These are phyloP conservation scores for Coemansia erecta DNA, from an alignment of 192 early-diverging fungal genomes.

Conservation along the genomic window DNA sequence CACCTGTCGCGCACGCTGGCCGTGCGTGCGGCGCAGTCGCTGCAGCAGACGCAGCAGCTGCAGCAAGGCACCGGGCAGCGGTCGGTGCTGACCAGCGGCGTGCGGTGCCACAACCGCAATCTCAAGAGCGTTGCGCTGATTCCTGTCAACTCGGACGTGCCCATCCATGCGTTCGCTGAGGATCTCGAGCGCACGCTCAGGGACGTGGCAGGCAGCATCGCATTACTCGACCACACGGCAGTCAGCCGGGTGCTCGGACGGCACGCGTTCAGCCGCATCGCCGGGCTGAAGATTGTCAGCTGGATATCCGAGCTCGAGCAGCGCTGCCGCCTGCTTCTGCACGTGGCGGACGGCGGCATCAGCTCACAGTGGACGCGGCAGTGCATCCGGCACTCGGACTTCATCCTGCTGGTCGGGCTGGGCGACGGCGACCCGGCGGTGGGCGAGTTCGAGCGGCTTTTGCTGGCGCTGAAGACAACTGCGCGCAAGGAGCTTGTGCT, in stretches of 20 bases:
- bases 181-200: conserved; percentile 71
- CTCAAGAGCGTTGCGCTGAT: conserved; percentile 93
- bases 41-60: conserved; percentile 23
- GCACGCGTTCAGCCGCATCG: conserved; percentile 88
- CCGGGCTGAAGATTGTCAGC: conserved; percentile 84
- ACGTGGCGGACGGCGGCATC: conserved; percentile 92
- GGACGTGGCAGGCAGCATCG: conserved; percentile 66
- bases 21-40: conserved; percentile 57
- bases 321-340: conserved; percentile 79
- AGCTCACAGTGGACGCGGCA: conserved; percentile 91
- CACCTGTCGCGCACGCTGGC: conserved; percentile 90
- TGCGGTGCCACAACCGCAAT: conserved; percentile 85
- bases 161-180: conserved; percentile 85
- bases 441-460: conserved; percentile 88
- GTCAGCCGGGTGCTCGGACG: conserved; percentile 81
- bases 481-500: conserved; percentile 96
- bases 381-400: conserved; percentile 95
- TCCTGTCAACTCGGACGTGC: conserved; percentile 79
- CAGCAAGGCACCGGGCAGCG: neutral
- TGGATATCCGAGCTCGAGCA: conserved; percentile 98
- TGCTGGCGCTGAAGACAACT: conserved; percentile 94
- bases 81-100: conserved; percentile 27
- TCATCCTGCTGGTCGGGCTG: conserved; percentile 89
- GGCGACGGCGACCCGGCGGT: conserved; percentile 86
- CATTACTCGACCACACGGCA: conserved; percentile 76